Base-by-base conservation (phyloP, 1,284 basidiomycete genomes). In the Inonotus obliquus region DNA sequence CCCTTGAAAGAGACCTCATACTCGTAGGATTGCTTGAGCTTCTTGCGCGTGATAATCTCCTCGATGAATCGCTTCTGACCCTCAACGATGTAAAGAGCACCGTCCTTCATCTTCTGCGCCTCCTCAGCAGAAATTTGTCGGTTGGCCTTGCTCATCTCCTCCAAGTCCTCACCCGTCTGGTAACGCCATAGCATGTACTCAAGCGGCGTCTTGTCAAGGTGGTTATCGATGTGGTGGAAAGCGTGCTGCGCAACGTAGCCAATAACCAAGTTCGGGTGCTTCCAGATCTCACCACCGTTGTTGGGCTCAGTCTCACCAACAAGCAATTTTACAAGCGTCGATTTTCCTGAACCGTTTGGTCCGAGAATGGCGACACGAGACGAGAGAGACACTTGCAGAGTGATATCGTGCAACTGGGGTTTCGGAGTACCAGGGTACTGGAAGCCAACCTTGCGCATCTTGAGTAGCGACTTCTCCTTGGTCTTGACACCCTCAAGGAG, bases 181-280 rank as follows among this genome's bases (percentile, higher is more conserved):
- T 98, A 98, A 80, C 95, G 94, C 93, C 94, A 96, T 69, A 97
- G 81, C 91, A 98, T 94, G 86, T 98, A 98, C 81, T 98, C 93
- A 71, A 98, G 89, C 61, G 96, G 93, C 39, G 95, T 97, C 84
- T 95, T 96, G 85, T 97, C 95, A 74, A 98, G 92, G 76, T 97
- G 95, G 77, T 94, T 80, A 77, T 98, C 95, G 72, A 98, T 98
- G 78, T 97, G 96, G 84, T 97, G 94, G 93, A 96, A 97, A 67
- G 95, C 96, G 79, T 98, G 95, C 79, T 98, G 95, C 59, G 95
- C 95, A 69, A 98, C 95, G 81, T 98, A 98, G 75, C 95, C 95
- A 68, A 97, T 96, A 80, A 98, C 95, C 83, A 98, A 85, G 85
- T 98, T 98, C 65, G 96, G 96, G 82, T 98, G 95, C 83, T 96